phyloP scores from a whole-genome alignment of 805 yeast genomes.

The Yarrowia keelungensis region DNA sequence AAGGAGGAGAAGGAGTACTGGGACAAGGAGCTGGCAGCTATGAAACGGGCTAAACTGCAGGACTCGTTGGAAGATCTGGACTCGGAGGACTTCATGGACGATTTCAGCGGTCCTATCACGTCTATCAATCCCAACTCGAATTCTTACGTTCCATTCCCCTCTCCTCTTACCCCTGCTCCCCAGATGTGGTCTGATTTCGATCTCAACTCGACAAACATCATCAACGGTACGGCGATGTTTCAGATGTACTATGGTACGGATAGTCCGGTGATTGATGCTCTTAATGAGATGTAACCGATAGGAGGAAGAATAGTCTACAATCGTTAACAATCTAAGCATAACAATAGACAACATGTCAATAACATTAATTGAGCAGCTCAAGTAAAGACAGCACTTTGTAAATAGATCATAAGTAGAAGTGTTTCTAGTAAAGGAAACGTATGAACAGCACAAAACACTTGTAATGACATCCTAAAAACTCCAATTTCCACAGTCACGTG shows the following conservation, averaged over 20 bases:
- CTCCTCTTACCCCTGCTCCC: constrained; percentile 13
- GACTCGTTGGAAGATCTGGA: constrained; percentile 11
- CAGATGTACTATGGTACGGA: constrained; percentile 15
- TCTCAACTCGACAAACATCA: constrained; percentile 23
- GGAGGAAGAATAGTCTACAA: no score
- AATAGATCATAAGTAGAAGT: no score
- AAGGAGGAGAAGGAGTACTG: constrained; percentile 2
- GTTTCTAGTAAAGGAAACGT: no score
- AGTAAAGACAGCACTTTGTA: no score
- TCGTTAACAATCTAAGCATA: no score
- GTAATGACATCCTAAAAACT: no score
- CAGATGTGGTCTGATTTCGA: constrained; percentile 15
- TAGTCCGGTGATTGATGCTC: constrained; percentile 9
- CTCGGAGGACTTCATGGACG: constrained; percentile 16
- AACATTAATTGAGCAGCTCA: no score
- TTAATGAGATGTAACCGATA: constrained; percentile 14
- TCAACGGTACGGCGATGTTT: constrained; percentile 11
- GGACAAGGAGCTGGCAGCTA: constrained; percentile 10
- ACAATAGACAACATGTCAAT: no score
- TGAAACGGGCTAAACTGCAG: constrained; percentile 10
- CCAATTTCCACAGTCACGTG: no score
- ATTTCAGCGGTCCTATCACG: neutral
- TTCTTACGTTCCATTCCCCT: constrained; percentile 6
- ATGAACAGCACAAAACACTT: no score
- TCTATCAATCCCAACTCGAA: neutral